Evolutionary conservation across 1,284 basidiomycete species (phyloP), one percentile per base, ranked within the genome.

Genomic region (Dichomitus squalens): DNA sequence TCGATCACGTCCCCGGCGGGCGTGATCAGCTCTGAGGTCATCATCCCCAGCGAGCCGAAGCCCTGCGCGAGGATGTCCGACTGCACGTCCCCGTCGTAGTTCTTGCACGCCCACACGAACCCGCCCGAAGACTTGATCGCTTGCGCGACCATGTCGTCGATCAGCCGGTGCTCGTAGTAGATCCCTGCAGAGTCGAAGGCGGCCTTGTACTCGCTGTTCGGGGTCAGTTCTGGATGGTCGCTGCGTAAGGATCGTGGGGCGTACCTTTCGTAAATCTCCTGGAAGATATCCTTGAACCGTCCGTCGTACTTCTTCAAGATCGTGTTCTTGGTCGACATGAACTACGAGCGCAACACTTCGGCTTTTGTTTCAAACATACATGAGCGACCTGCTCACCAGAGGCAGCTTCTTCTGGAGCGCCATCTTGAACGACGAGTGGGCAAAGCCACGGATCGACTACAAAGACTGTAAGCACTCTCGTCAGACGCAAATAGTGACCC

Each of bases 391-490:
- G 72, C 83, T 55, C 66, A 90, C 88, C 63, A 97, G 77, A 48
- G 94, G 90, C 84, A 98, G 89, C 77, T 95, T 93, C 87, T 98
- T 98, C 41, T 84, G 75, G 57, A 98, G 74, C n/a, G 95, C 96
- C 92, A 98, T 96, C 81, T 98, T 98, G 85, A 99, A 98, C 39
- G 92, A 95, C 7, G 96, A 85, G 77, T 98, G 96, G 3, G 96
- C 96, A 70, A 99, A 99, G 27, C 96, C 96, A 36, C 79, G 81
- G 70, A 99, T 98, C 3, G 92, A 95, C 89, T 60, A 52, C 29
- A 4, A 1, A 23, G 18, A 5, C 36, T 29, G 52, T 16, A 3
- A 47, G 31, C 4, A 11, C 14, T 29, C 9, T n/a, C 25, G 23
- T 20, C 25, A 16, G 14, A 25, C 7, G n/a, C n/a, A n/a, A n/a